Percentiles rank a stretch among this genome's conserved stretches.
Evolutionary conservation across 768 basidiomycete species (phyloP).

Genomic region (Lactarius akahatsu): DNA sequence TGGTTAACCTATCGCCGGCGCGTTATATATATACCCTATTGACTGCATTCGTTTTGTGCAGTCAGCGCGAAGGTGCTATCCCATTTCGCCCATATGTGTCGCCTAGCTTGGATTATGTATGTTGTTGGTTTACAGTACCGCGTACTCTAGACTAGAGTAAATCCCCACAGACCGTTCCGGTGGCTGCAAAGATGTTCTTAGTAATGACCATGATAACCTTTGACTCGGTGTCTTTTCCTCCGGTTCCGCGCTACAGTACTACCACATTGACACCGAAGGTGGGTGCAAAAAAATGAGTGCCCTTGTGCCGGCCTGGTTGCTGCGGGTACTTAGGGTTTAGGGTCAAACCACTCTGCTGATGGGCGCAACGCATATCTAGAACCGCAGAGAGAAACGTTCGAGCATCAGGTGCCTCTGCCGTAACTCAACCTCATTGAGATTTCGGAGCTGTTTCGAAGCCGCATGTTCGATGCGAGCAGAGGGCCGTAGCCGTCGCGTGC

Average conservation of each 20-base stretch:
- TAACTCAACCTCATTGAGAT: too few species aligned
- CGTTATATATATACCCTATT: constrained; percentile 11
- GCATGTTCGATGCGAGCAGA: too few species aligned
- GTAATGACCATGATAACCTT: too few species aligned
- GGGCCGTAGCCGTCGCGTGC: too few species aligned
- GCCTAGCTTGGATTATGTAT: constrained; percentile 20
- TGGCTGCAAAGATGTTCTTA: background rate
- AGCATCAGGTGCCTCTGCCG: too few species aligned
- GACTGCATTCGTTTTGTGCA: background rate
- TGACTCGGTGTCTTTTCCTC: too few species aligned
- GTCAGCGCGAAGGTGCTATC: background rate
- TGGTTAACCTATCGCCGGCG: constrained; percentile 11
- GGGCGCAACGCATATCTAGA: background rate
- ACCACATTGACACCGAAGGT: background rate
- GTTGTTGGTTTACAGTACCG: constrained; percentile 5
- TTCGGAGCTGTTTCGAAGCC: too few species aligned
- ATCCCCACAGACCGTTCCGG: background rate
- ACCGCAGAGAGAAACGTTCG: too few species aligned
- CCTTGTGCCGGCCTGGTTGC: background rate
- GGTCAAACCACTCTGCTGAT: background rate
- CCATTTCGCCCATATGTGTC: constrained; percentile 7
- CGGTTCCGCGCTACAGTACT: background rate
- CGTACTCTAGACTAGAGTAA: constrained; percentile 5
- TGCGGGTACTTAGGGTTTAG: too few species aligned
- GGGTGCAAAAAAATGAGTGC: background rate